Conservation (phyloP, 805 yeast genomes). For the Candida nanaspora region DNA sequence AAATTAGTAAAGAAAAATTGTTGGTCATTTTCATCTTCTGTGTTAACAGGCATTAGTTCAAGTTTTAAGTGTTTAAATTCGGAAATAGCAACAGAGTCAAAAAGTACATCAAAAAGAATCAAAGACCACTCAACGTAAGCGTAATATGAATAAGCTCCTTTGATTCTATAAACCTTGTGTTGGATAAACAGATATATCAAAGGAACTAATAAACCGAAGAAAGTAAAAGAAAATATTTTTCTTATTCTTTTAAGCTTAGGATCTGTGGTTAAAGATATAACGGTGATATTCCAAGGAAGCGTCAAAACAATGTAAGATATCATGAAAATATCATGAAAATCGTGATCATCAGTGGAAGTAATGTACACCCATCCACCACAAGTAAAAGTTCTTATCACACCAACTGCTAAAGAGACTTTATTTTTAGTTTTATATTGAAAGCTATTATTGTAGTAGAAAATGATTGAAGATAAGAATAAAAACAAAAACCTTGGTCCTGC, state of each 20-base stretch:
- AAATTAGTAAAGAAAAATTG: slow-evolving; percentile 20
- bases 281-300: slow-evolving; percentile 79
- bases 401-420: slow-evolving; percentile 43
- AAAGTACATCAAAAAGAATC: slow-evolving; percentile 74
- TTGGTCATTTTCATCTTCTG: slow-evolving; percentile 31
- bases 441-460: slow-evolving; percentile 31
- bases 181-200: slow-evolving; percentile 84
- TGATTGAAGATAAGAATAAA: slow-evolving; percentile 44
- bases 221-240: slow-evolving; percentile 44
- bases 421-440: slow-evolving; percentile 21
- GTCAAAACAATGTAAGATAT: slow-evolving; percentile 82
- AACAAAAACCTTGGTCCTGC: slow-evolving; percentile 85
- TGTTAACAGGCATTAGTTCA: slow-evolving; percentile 22
- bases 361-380: slow-evolving; percentile 99
- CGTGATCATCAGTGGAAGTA: slow-evolving; percentile 95
- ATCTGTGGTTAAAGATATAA: slow-evolving; percentile 42
- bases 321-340: slow-evolving; percentile 94
- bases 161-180: slow-evolving; percentile 77
- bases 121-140: slow-evolving; percentile 94
- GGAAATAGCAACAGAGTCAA: slow-evolving; percentile 69
- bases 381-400: slow-evolving; percentile 83
- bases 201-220: slow-evolving; percentile 73
- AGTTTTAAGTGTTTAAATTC: slow-evolving; percentile 67
- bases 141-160: slow-evolving; percentile 95
- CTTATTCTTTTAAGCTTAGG: slow-evolving; percentile 47